These are phyloP conservation scores for Coemansia sp. DNA, from an alignment of 192 early-diverging fungal species.

Conservation along the genomic window DNA sequence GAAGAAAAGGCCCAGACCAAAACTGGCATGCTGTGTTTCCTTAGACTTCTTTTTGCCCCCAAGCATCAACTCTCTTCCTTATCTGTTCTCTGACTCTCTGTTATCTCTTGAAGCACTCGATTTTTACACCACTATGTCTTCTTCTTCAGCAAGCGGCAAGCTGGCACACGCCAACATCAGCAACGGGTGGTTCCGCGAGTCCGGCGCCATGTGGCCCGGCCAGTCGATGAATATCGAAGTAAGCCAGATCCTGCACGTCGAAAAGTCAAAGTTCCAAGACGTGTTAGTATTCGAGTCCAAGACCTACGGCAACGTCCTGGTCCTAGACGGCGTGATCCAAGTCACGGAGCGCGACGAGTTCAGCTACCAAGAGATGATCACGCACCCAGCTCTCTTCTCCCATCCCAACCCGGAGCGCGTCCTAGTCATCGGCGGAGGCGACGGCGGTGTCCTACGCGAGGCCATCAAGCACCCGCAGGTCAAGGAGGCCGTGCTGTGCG, in stretches of 20 bases:
- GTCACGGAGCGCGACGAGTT: slow-evolving; percentile 98
- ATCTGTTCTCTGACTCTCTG: background rate
- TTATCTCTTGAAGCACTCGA: background rate
- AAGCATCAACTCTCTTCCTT: slow-evolving; percentile 4
- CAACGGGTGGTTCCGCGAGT: slow-evolving; percentile 98
- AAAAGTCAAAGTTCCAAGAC: slow-evolving; percentile 95
- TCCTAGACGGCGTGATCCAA: slow-evolving; percentile 98
- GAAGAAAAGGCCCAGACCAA: background rate
- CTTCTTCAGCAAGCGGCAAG: slow-evolving; percentile 28
- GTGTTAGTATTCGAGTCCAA: slow-evolving; percentile 96
- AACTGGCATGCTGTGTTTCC: background rate
- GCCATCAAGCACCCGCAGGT: slow-evolving; percentile 95
- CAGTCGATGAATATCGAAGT: slow-evolving; percentile 98
- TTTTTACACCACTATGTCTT: slow-evolving; percentile 15
- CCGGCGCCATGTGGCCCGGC: slow-evolving; percentile 94
- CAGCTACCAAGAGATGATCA: slow-evolving; percentile 99
- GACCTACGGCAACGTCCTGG: slow-evolving; percentile 95
- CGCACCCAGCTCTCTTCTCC: slow-evolving; percentile 90
- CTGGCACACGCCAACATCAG: slow-evolving; percentile 88
- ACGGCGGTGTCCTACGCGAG: slow-evolving; percentile 98
- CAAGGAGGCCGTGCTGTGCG: slow-evolving; percentile 90
- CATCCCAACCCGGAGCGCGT: slow-evolving; percentile 96
- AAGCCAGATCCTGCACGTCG: slow-evolving; percentile 90
- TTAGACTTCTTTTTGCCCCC: background rate
- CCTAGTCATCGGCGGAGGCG: slow-evolving; percentile 98